Conservation (phyloP, 305 asterid genomes). For the Fraxinus dipetala region DNA sequence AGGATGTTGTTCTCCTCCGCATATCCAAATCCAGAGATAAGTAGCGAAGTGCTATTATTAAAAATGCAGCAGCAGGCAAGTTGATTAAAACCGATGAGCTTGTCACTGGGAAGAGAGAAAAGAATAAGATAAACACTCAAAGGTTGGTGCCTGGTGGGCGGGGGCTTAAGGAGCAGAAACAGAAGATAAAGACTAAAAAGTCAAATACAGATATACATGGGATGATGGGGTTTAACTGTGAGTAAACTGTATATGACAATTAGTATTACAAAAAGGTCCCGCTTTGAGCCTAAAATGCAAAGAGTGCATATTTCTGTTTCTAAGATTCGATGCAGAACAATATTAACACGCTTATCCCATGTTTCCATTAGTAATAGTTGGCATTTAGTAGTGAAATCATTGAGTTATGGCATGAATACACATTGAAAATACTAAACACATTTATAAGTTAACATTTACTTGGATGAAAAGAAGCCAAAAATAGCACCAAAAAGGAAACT, state of each 20-base stretch:
- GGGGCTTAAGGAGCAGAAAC: background rate
- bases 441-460: background rate
- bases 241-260: background rate
- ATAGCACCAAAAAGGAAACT: background rate
- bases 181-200: background rate
- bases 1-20: slow-evolving; percentile 77
- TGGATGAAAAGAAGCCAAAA: background rate
- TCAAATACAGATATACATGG: background rate
- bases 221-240: background rate
- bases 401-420: background rate
- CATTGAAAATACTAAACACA: slow-evolving; percentile 3
- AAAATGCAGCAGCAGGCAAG: slow-evolving; percentile 72
- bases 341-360: slow-evolving; percentile 3
- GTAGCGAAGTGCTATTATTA: slow-evolving; percentile 71
- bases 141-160: background rate
- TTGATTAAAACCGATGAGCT: slow-evolving; percentile 88
- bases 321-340: slow-evolving; percentile 22
- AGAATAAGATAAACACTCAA: slow-evolving; percentile 7
- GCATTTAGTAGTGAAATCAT: slow-evolving; percentile 5
- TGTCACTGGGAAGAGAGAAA: slow-evolving; percentile 57
- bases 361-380: slow-evolving; percentile 2
- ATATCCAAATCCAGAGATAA: slow-evolving; percentile 70
- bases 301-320: slow-evolving; percentile 39
- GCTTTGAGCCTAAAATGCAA: background rate
- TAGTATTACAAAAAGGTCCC: slow-evolving; percentile 1